Percentiles rank a stretch among this genome's conserved stretches.
Conservation (phyloP, 345 rosid genomes). For the Theobroma cacao region DNA sequence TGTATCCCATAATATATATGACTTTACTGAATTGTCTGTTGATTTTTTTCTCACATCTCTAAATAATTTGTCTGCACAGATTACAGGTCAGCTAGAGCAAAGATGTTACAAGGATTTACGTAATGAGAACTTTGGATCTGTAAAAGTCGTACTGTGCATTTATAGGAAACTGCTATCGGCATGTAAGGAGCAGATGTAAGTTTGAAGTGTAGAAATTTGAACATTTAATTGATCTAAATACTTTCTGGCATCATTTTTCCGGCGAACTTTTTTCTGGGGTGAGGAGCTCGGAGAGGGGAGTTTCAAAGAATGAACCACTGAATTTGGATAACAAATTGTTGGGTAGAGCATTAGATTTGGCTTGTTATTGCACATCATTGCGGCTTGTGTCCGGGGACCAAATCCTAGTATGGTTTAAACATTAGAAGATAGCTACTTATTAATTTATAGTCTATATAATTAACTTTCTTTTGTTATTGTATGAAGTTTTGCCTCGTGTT, state of each 20-base stretch:
- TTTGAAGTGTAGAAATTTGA: constrained; percentile 7
- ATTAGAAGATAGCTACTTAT: background rate
- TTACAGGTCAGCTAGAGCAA: constrained; percentile 56
- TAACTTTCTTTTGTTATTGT: background rate
- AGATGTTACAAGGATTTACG: constrained; percentile 98
- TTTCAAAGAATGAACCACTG: background rate
- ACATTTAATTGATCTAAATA: background rate
- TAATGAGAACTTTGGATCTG: constrained; percentile 74
- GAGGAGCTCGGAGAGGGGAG: background rate
- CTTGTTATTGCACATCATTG: background rate
- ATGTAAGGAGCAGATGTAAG: constrained; percentile 97
- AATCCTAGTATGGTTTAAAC: background rate
- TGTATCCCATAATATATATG: background rate
- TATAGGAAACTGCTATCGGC: constrained; percentile 76
- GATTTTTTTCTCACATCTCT: background rate
- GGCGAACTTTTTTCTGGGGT: background rate
- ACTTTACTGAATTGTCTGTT: background rate
- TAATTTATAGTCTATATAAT: background rate
- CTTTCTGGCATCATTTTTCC: background rate
- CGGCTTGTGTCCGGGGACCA: background rate
- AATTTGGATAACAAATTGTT: background rate
- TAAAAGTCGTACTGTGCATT: constrained; percentile 80
- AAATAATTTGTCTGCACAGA: constrained; percentile 9
- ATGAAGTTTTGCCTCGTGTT: background rate
- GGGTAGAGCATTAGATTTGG: background rate